A percentile compares a stretch with the other conserved stretches of the same genome.
phyloP scores from a whole-genome alignment of 345 rosid genomes.

The Corymbia maculata region DNA sequence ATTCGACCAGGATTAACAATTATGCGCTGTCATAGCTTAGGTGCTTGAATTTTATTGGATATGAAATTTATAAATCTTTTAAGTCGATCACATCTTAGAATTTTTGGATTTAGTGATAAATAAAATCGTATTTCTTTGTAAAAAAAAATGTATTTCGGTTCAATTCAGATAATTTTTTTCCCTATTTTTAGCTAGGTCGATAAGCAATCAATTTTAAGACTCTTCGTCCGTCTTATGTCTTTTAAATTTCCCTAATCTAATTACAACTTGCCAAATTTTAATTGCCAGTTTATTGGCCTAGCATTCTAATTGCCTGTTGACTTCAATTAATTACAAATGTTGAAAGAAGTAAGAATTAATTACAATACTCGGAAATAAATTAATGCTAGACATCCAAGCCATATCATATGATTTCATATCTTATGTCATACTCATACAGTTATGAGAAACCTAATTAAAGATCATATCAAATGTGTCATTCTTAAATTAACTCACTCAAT shows the following conservation, averaged over 20 bases:
- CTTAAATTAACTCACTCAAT: too few relatives aligned
- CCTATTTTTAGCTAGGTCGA: not conserved
- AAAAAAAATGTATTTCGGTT: too few relatives aligned
- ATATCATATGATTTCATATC: too few relatives aligned
- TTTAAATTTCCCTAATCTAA: not conserved
- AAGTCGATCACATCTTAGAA: not conserved
- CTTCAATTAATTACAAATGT: not conserved
- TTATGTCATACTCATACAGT: not conserved
- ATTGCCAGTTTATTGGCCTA: not conserved
- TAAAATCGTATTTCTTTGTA: not conserved
- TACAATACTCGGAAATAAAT: not conserved
- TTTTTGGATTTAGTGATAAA: not conserved
- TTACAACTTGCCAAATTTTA: not conserved
- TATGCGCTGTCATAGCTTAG: not conserved
- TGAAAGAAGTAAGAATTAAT: not conserved
- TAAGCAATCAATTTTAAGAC: not conserved
- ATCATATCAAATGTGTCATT: fast-evolving
- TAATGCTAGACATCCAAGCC: not conserved
- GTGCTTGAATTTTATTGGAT: not conserved
- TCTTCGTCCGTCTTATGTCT: not conserved
- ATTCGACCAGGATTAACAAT: not conserved
- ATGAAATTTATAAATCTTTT: not conserved
- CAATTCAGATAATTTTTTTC: not conserved
- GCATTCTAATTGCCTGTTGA: not conserved
- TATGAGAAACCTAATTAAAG: not conserved